A percentile compares a stretch with the other conserved stretches of the same genome.
These are phyloP conservation scores for Capsicum pubescens DNA, from an alignment of 257 asterid genomes.

Conservation along the genomic window DNA sequence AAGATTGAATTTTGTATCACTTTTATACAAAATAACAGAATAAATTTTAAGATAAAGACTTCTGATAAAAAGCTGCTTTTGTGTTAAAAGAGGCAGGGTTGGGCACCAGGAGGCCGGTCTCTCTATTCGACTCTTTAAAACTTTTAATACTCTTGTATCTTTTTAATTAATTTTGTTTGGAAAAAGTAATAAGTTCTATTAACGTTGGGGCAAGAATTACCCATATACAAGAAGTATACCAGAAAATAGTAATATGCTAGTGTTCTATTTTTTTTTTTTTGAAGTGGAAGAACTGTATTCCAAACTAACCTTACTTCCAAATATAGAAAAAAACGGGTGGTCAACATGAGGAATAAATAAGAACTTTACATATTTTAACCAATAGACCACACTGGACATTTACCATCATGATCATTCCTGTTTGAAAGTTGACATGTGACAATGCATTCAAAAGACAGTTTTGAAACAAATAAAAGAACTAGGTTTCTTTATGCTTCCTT, in stretches of 20 bases:
- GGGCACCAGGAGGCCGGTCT: constrained; percentile 9
- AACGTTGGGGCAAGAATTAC: background rate
- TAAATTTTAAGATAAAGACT: background rate
- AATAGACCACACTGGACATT: background rate
- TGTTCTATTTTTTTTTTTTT: no score
- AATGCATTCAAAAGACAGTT: background rate
- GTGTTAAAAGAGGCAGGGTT: background rate
- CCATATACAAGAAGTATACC: background rate
- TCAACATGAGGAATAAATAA: background rate
- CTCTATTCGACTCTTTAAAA: background rate
- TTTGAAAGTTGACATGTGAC: background rate
- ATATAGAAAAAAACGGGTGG: no score
- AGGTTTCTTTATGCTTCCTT: background rate
- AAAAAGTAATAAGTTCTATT: constrained; percentile 7
- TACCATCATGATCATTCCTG: background rate
- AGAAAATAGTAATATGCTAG: background rate
- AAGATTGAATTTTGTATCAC: no score
- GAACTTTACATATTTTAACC: background rate
- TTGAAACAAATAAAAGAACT: background rate
- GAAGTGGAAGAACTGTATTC: no score
- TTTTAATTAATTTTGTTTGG: background rate
- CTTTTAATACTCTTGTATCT: background rate
- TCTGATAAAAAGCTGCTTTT: background rate
- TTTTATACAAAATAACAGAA: background rate
- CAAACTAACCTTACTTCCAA: no score